These are phyloP conservation scores for Iris pallida DNA, from an alignment of 116 monocot genomes.

Conservation along the genomic window DNA sequence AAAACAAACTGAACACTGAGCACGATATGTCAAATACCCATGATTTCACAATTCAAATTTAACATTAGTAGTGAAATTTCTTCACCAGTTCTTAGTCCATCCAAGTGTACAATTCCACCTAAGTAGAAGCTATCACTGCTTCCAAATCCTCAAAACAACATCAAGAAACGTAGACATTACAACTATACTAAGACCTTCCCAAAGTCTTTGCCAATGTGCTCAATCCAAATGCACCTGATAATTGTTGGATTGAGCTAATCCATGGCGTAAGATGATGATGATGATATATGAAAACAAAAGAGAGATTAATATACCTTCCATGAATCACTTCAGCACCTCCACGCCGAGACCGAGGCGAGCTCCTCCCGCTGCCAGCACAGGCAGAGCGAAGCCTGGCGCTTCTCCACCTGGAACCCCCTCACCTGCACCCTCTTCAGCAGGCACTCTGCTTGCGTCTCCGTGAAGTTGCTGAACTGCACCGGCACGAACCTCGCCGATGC, in stretches of 20 bases:
- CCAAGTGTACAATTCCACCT: slow-evolving; percentile 11
- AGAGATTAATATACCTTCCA: slow-evolving; percentile 1
- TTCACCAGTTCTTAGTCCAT: not conserved
- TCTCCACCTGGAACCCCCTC: slow-evolving; percentile 20
- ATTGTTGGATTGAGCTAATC: not conserved
- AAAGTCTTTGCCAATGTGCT: slow-evolving; percentile 5
- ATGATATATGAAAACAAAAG: slow-evolving; percentile 7
- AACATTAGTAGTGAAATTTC: slow-evolving; percentile 2
- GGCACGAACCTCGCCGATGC: slow-evolving; percentile 14
- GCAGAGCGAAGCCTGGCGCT: slow-evolving; percentile 12
- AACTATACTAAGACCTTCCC: not conserved
- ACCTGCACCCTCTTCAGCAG: slow-evolving; percentile 15
- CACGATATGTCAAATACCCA: not conserved
- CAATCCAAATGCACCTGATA: not conserved
- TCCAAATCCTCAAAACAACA: slow-evolving; percentile 7
- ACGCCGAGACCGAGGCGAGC: slow-evolving; percentile 24
- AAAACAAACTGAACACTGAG: too few species aligned
- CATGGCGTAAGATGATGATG: not conserved
- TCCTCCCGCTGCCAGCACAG: slow-evolving; percentile 21
- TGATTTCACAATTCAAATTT: not conserved
- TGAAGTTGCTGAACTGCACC: slow-evolving; percentile 17
- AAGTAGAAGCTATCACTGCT: slow-evolving; percentile 1
- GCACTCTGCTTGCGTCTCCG: slow-evolving; percentile 26
- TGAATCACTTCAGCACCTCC: slow-evolving; percentile 17
- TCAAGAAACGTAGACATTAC: slow-evolving; percentile 15